Evolutionary conservation across 805 yeast genomes (phyloP).

Genomic region (Zygoascus flipseniorum): DNA sequence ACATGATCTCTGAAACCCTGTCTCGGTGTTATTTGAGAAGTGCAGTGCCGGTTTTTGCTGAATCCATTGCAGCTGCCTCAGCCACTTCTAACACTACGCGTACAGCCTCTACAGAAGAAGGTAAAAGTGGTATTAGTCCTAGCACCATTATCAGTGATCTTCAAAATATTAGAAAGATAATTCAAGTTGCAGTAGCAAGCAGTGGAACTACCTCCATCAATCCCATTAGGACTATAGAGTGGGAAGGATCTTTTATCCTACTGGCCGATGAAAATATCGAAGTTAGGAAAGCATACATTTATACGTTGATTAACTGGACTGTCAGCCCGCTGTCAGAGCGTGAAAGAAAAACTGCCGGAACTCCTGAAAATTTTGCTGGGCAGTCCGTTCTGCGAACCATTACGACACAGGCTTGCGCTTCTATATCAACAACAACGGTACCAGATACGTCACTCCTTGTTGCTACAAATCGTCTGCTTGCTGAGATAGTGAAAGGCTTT

Average conservation of each 20-base stretch:
- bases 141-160: slow-evolving; percentile 17
- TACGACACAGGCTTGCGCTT: not conserved
- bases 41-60: not conserved
- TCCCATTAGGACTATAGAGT: slow-evolving; percentile 16
- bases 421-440: not conserved
- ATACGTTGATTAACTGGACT: not conserved
- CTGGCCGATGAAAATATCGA: slow-evolving; percentile 16
- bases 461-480: not conserved
- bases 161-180: slow-evolving; percentile 17
- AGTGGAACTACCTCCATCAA: slow-evolving; percentile 3
- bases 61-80: not conserved
- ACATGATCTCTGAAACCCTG: slow-evolving; percentile 62
- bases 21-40: not conserved
- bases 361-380: not conserved
- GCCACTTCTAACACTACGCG: not conserved
- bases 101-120: not conserved
- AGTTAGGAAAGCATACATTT: slow-evolving; percentile 6
- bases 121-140: not conserved
- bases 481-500: not conserved
- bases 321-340: not conserved
- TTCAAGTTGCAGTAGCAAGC: slow-evolving; percentile 7
- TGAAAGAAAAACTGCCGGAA: not conserved
- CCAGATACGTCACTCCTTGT: not conserved
- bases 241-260: slow-evolving; percentile 27
- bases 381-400: not conserved